These are phyloP conservation scores for Lactuca sativa DNA, from an alignment of 129 eudicot species.

Conservation along the genomic window DNA sequence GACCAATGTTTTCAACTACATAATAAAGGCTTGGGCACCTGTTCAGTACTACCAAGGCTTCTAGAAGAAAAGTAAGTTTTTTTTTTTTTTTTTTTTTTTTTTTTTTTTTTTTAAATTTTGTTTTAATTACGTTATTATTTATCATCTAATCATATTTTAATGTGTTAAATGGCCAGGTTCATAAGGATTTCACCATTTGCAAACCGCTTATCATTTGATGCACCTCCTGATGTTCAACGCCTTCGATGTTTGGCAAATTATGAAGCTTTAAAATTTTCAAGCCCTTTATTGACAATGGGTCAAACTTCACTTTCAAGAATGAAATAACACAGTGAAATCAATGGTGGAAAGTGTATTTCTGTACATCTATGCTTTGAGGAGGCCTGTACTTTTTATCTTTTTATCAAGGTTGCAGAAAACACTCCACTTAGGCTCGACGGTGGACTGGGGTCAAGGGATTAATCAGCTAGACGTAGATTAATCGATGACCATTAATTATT, in stretches of 20 bases:
- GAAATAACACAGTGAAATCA: slow-evolving; percentile 68
- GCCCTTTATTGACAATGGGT: slow-evolving; percentile 68
- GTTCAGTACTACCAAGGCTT: slow-evolving; percentile 78
- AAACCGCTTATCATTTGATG: slow-evolving; percentile 91
- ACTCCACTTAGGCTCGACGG: too few relatives aligned
- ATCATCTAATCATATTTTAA: background rate
- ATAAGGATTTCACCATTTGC: slow-evolving; percentile 98
- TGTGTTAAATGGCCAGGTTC: slow-evolving; percentile 44
- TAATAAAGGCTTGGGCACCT: slow-evolving; percentile 89
- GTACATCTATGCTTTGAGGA: slow-evolving; percentile 98
- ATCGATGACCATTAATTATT: too few relatives aligned
- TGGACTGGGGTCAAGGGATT: too few relatives aligned
- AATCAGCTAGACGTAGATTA: too few relatives aligned
- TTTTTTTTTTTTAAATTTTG: background rate
- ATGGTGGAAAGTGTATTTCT: slow-evolving; percentile 81
- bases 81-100: background rate
- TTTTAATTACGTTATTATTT: background rate
- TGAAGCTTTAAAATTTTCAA: slow-evolving; percentile 80
- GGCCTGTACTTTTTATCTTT: slow-evolving; percentile 43
- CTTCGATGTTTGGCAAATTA: slow-evolving; percentile 95
- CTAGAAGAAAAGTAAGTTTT: slow-evolving; percentile 87
- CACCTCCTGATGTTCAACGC: slow-evolving; percentile 87
- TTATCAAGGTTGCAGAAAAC: too few relatives aligned
- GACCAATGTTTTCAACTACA: slow-evolving; percentile 84
- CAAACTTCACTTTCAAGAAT: slow-evolving; percentile 80